Evolutionary conservation across 2,329 filamentous ascomycete genomes (phyloP), one percentile per base, ranked within the genome.

Genomic region (Calonectria multiphialidica): DNA sequence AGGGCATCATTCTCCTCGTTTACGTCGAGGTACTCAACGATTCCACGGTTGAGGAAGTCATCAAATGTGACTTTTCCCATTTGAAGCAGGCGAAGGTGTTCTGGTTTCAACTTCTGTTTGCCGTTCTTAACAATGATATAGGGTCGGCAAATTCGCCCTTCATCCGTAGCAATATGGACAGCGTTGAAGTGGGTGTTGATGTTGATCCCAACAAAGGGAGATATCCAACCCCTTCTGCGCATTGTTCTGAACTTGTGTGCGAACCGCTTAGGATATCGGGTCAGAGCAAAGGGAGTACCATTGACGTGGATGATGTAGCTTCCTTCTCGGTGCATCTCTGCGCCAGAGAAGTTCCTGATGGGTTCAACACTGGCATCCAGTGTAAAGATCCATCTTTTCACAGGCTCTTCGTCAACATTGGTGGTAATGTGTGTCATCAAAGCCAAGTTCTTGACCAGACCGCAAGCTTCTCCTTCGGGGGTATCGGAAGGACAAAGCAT

Each of bases 361-460:
- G 93, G 92, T 74, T 93, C 92, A 40, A 98, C 94, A 69, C 96
- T 94, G 3, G 95, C 93, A 53, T 98, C 96, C 30, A 98, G 88
- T 68, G 94, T 92, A 81, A 96, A 97, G 1, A 98, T 92, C 82
- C 97, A 92, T 79, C 95, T 93, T 79, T 93, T 93, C 18, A 99
- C 94, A 1, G 97, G 96, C 21, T 92, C 95, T 81, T 98, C 97
- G 69, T 98, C 95, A 69, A 98, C 95, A 75, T 98, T 95, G 2
- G 97, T 99, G 0, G 97, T 99, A 78, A 99, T 98, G 81, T 99
- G 97, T 64, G 97, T 99, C 97, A 99, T 99, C 70, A 99, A 88
- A 10, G 97, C 97, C 86, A 99, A 85, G 81, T 99, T 99, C 88
- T 99, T 99, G 78, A 99, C 96, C 70, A 99, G 86, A 88, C 97